These are phyloP conservation scores for Yamadazyma nakazawae DNA, from an alignment of 805 yeast species.

Conservation along the genomic window DNA sequence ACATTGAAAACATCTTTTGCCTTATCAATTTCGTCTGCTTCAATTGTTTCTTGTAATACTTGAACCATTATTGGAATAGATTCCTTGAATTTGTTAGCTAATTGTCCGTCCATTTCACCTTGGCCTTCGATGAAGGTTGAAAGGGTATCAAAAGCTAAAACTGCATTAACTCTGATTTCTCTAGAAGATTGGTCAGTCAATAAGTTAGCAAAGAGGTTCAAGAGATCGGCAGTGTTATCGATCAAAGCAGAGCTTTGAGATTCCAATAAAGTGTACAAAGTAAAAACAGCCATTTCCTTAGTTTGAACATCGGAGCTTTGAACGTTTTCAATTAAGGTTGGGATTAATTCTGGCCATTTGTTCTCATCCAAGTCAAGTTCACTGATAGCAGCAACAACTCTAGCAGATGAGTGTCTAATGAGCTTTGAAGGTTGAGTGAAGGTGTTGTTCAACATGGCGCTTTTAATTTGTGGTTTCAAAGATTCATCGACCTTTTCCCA, in stretches of 20 bases:
- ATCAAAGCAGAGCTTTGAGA: constrained; percentile 56
- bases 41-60: constrained; percentile 72
- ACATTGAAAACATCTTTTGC: constrained; percentile 79
- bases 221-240: constrained; percentile 60
- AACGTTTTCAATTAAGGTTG: constrained; percentile 62
- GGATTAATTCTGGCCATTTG: constrained; percentile 76
- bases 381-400: constrained; percentile 86
- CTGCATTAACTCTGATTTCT: constrained; percentile 78
- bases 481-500: constrained; percentile 59
- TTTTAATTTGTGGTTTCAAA: constrained; percentile 59
- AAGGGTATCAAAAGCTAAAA: constrained; percentile 72
- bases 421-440: constrained; percentile 61
- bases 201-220: constrained; percentile 67
- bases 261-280: constrained; percentile 76
- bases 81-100: constrained; percentile 54
- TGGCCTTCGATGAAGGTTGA: constrained; percentile 65
- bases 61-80: constrained; percentile 78
- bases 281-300: constrained; percentile 81
- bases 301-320: constrained; percentile 49
- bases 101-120: constrained; percentile 40
- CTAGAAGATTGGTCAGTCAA: constrained; percentile 58
- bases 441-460: constrained; percentile 64
- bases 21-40: constrained; percentile 65
- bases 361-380: constrained; percentile 60
- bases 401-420: constrained; percentile 84